Evolutionary conservation across 73 alveolate genomes (phyloP).

Genomic region (Symbiodinium pilosum): DNA sequence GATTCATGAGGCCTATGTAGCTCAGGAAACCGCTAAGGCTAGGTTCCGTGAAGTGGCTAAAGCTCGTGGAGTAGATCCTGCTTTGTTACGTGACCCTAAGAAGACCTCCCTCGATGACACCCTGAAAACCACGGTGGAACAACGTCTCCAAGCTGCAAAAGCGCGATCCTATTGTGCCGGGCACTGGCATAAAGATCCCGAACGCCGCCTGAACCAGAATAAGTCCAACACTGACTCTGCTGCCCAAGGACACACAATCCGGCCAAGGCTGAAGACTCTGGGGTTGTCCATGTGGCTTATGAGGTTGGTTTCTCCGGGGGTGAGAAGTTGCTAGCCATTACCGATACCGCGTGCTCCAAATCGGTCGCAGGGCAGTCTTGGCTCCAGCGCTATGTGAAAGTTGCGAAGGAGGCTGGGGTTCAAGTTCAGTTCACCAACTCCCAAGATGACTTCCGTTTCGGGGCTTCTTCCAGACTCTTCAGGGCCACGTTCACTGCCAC

Average conservation of each 20-base stretch:
- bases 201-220: background rate
- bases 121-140: background rate
- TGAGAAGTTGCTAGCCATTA: background rate
- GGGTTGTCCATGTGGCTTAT: background rate
- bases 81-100: background rate
- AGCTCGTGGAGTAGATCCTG: background rate
- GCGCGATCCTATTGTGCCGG: background rate
- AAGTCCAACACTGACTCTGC: background rate
- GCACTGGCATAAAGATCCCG: background rate
- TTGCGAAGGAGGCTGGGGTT: background rate
- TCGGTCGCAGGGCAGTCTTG: background rate
- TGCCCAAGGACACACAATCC: background rate
- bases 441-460: background rate
- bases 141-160: background rate
- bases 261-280: background rate
- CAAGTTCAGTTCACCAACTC: background rate
- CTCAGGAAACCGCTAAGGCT: background rate
- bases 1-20: background rate
- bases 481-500: background rate
- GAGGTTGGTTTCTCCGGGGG: background rate
- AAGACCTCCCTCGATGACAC: background rate
- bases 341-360: background rate
- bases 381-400: background rate
- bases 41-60: background rate
- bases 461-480: background rate